Percentiles rank a stretch among this genome's conserved stretches.
phyloP scores from a whole-genome alignment of 345 rosid species.

The Syzygium oleosum region DNA sequence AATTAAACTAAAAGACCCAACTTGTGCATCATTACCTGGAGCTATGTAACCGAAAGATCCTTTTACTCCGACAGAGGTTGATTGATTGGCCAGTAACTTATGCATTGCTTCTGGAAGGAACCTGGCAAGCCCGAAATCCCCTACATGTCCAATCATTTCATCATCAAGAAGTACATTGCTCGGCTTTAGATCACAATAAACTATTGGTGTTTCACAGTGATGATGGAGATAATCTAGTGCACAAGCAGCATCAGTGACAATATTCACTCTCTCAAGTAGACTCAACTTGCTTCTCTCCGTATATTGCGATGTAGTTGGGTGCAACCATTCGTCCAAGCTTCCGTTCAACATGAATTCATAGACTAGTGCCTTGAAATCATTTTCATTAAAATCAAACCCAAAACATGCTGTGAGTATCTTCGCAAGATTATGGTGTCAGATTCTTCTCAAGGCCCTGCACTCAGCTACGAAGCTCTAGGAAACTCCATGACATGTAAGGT shows the following conservation, averaged over 20 bases:
- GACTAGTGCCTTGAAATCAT: not conserved
- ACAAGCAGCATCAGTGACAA: not conserved
- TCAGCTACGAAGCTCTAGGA: not conserved
- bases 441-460: not conserved
- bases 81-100: not conserved
- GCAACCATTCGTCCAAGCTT: not conserved
- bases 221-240: not conserved
- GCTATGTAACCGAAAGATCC: not conserved
- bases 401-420: not conserved
- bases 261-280: not conserved
- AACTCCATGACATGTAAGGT: not conserved
- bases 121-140: not conserved
- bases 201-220: not conserved
- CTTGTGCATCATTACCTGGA: not conserved
- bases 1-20: not conserved
- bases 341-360: not conserved
- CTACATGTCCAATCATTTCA: not conserved
- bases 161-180: not conserved
- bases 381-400: not conserved
- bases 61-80: not conserved
- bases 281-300: not conserved
- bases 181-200: not conserved
- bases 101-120: not conserved
- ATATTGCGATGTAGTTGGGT: not conserved
- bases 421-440: not conserved